phyloP scores from a whole-genome alignment of 2,329 filamentous ascomycete species.

The Fulvia fulva region DNA sequence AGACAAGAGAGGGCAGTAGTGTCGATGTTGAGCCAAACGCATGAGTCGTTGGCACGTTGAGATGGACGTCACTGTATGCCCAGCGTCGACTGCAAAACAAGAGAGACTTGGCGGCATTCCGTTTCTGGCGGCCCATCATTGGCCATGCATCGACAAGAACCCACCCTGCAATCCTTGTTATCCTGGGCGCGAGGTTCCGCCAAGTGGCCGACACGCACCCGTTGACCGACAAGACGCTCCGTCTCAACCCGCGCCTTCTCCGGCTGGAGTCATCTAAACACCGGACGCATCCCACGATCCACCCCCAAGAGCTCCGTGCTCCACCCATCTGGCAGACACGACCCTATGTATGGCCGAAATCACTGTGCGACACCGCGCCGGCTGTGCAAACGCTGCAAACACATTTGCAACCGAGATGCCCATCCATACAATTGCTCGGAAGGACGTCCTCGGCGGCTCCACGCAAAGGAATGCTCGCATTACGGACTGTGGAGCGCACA shows the following conservation, averaged over 20 bases:
- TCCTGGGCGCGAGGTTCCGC: no score
- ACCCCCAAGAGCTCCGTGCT: neutral
- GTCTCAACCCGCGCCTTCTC: neutral
- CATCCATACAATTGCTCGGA: neutral
- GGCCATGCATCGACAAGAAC: no score
- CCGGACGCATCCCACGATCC: neutral
- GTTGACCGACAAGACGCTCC: neutral
- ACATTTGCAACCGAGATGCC: neutral
- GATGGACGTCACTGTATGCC: no score
- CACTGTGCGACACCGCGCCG: neutral
- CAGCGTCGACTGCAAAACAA: no score
- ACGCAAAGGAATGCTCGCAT: neutral
- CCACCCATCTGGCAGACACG: neutral
- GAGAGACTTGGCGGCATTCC: no score
- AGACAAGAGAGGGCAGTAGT: no score
- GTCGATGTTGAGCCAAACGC: no score
- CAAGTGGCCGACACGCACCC: neutral
- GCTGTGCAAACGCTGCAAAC: constrained; percentile 1
- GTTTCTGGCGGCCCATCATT: no score
- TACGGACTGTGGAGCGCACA: neutral
- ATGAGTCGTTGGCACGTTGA: no score
- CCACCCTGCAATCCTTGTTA: no score
- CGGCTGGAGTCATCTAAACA: neutral
- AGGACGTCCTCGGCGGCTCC: neutral
- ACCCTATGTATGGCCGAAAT: neutral